Evolutionary conservation across 2,329 filamentous ascomycete genomes (phyloP).

Genomic region (Colletotrichum phormii): DNA sequence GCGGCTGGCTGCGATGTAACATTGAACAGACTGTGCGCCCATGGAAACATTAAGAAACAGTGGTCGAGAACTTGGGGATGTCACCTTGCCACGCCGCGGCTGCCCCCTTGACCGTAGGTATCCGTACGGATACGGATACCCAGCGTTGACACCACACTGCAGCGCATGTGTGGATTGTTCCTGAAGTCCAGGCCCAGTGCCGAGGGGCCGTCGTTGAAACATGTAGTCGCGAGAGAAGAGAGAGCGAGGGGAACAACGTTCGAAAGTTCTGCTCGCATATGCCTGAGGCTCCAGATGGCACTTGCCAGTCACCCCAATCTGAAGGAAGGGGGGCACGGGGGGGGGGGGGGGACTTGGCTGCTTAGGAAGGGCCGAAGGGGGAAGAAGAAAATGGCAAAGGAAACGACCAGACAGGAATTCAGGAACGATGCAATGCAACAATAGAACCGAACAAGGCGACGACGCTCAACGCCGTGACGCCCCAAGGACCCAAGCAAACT

Average conservation of each 20-base stretch:
- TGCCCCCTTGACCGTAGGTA: neutral
- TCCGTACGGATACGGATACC: neutral
- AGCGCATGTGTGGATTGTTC: neutral
- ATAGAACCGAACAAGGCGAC: constrained; percentile 17
- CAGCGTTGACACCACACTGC: neutral
- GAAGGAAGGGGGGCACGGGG: neutral
- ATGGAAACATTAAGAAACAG: constrained; percentile 11
- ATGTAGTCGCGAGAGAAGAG: neutral
- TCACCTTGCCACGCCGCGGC: constrained; percentile 9
- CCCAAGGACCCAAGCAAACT: constrained; percentile 6
- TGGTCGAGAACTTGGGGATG: constrained; percentile 12
- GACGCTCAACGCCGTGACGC: neutral
- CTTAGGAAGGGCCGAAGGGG: neutral
- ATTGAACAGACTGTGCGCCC: constrained; percentile 6
- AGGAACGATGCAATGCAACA: neutral
- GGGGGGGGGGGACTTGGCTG: too few species aligned
- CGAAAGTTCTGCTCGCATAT: neutral
- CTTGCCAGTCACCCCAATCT: too few species aligned
- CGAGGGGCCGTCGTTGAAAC: neutral
- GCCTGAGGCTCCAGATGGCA: neutral
- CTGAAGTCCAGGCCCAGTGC: neutral
- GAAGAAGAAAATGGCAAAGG: neutral
- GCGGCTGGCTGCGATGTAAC: constrained; percentile 18
- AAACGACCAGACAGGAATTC: neutral
- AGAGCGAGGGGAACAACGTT: neutral